A percentile compares a stretch with the other conserved stretches of the same genome.
phyloP scores from a whole-genome alignment of 768 basidiomycete genomes.

The Boletus vinaceobasis region DNA sequence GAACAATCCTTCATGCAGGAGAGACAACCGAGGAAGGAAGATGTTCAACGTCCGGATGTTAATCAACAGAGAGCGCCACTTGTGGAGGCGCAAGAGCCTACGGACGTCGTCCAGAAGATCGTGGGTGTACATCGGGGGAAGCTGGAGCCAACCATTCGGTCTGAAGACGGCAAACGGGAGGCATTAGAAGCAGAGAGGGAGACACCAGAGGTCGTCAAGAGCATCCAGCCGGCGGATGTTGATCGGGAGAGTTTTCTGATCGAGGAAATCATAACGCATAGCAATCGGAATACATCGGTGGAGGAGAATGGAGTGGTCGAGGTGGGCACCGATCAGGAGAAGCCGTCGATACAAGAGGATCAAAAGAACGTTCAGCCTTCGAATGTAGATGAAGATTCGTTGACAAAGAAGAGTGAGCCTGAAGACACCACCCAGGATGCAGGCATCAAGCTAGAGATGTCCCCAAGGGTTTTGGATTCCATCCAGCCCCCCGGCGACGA shows the following conservation, averaged over 20 bases:
- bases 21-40: neutral
- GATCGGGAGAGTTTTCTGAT: no score
- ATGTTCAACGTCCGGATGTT: neutral
- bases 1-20: neutral
- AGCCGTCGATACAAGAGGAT: neutral
- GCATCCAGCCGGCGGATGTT: neutral
- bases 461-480: neutral
- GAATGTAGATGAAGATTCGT: neutral
- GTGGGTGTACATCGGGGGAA: neutral
- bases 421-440: neutral
- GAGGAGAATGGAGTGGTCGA: neutral
- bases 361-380: neutral
- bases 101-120: neutral
- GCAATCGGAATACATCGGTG: neutral
- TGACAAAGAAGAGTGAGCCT: neutral
- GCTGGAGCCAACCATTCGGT: neutral
- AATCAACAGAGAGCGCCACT: neutral
- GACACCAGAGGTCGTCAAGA: neutral
- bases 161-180: neutral
- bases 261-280: neutral
- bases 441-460: neutral
- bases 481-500: neutral
- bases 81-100: neutral
- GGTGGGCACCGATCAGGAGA: neutral
- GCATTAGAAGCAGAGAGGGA: neutral